Evolutionary conservation across 441 rosid genomes (phyloP).

Genomic region (Melastoma candidum): DNA sequence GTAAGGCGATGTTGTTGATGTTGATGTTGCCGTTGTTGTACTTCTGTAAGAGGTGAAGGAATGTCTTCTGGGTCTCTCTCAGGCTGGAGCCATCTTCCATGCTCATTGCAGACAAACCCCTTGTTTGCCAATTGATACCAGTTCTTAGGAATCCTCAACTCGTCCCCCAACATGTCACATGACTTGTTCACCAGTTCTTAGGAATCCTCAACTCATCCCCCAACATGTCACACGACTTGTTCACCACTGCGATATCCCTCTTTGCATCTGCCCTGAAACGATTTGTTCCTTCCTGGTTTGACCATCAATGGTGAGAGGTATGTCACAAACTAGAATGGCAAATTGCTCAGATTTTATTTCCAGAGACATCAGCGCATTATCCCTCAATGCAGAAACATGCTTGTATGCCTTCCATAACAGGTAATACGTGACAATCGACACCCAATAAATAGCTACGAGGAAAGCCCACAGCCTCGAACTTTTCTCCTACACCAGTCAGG

Average conservation of each 20-base stretch:
- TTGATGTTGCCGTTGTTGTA: too few species aligned
- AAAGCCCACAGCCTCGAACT: conserved; percentile 75
- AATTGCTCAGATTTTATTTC: conserved; percentile 47
- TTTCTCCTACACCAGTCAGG: conserved; percentile 24
- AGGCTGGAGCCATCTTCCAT: conserved; percentile 55
- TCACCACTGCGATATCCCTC: conserved; percentile 64
- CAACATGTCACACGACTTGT: conserved; percentile 55
- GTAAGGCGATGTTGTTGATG: too few species aligned
- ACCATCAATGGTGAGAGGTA: conserved; percentile 63
- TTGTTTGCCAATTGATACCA: conserved; percentile 58
- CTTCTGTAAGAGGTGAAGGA: conserved; percentile 24
- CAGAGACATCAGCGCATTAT: conserved; percentile 57
- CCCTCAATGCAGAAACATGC: conserved; percentile 66
- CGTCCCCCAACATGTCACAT: conserved; percentile 52
- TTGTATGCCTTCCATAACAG: conserved; percentile 75
- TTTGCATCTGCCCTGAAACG: conserved; percentile 46
- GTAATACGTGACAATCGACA: conserved; percentile 67
- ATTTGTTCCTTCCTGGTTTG: conserved; percentile 35
- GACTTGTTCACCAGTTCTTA: conserved; percentile 49
- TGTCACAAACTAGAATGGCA: conserved; percentile 56
- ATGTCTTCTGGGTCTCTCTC: conserved; percentile 37
- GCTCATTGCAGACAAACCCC: conserved; percentile 48
- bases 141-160: conserved; percentile 48
- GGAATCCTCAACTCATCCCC: conserved; percentile 56
- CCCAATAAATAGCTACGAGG: conserved; percentile 54